A percentile compares a stretch with the other conserved stretches of the same genome.
Evolutionary conservation across 352 stramenopile species (phyloP).

Genomic region (Heterotrichella gracilis): DNA sequence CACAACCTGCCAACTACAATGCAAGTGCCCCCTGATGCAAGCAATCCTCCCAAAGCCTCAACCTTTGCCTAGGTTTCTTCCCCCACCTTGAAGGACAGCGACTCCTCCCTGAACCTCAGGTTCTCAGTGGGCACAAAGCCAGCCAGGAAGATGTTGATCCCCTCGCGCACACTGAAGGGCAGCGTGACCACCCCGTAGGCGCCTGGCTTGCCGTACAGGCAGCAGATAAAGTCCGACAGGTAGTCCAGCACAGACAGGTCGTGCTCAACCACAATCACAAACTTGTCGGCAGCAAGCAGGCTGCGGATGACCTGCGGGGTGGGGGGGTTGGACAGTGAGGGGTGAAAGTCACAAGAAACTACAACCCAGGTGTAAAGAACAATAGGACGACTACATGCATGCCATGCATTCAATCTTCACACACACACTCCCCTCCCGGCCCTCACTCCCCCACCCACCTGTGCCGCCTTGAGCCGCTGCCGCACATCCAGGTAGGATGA

Average conservation of each 20-base stretch:
- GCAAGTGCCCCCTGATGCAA: too few relatives aligned
- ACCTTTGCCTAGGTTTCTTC: too few relatives aligned
- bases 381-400: too few relatives aligned
- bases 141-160: conserved; percentile 98
- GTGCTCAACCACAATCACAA: conserved; percentile 96
- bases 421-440: too few relatives aligned
- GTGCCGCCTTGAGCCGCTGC: conserved; percentile 81
- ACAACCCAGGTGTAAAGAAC: too few relatives aligned
- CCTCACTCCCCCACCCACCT: too few relatives aligned
- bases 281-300: conserved; percentile 43
- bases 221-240: conserved; percentile 92
- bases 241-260: conserved; percentile 98
- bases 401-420: too few relatives aligned
- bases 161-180: conserved; percentile 89
- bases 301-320: conserved; percentile 84
- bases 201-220: conserved; percentile 78
- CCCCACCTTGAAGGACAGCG: conserved; percentile 93
- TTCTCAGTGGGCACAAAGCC: conserved; percentile 98
- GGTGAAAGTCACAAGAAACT: too few relatives aligned
- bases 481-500: conserved; percentile 96
- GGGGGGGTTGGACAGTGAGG: too few relatives aligned
- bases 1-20: too few relatives aligned
- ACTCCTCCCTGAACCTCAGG: conserved; percentile 83
- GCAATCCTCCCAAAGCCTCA: too few relatives aligned
- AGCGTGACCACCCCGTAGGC: conserved; percentile 98